These are phyloP conservation scores for Colletotrichum ledebouriae DNA, from an alignment of 2,329 filamentous ascomycete species.

Conservation along the genomic window DNA sequence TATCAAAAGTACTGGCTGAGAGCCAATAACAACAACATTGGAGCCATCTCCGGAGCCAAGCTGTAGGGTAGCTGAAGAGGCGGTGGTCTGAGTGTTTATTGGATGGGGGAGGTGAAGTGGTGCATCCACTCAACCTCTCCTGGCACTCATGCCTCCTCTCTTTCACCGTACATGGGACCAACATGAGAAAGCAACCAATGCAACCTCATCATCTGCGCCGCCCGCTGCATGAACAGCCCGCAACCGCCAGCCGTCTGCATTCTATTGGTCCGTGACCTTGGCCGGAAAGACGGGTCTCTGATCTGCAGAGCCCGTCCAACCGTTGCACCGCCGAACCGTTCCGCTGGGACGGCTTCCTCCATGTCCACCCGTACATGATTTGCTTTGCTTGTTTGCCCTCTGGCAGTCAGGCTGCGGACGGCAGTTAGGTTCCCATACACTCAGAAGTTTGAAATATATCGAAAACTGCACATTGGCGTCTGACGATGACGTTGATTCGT, in stretches of 20 bases:
- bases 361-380: constrained; percentile 14
- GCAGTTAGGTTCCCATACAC: constrained; percentile 5
- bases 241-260: constrained; percentile 25
- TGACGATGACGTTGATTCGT: constrained; percentile 11
- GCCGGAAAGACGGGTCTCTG: constrained; percentile 20
- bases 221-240: constrained; percentile 32
- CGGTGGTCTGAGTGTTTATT: constrained; percentile 15
- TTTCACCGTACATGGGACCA: constrained; percentile 27
- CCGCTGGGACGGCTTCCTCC: constrained; percentile 38
- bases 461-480: constrained; percentile 16
- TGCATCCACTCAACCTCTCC: no score
- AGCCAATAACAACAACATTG: constrained; percentile 1
- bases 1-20: constrained; percentile 29
- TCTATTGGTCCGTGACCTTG: constrained; percentile 28
- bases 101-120: neutral
- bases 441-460: neutral
- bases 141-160: neutral
- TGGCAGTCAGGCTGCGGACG: neutral
- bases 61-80: constrained; percentile 34
- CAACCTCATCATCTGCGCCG: constrained; percentile 29
- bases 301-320: constrained; percentile 41
- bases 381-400: constrained; percentile 9
- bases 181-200: constrained; percentile 36
- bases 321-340: constrained; percentile 41
- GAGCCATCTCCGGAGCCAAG: constrained; percentile 8